These are phyloP conservation scores for Naganishia albida DNA, from an alignment of 1,284 basidiomycete species.

Conservation along the genomic window DNA sequence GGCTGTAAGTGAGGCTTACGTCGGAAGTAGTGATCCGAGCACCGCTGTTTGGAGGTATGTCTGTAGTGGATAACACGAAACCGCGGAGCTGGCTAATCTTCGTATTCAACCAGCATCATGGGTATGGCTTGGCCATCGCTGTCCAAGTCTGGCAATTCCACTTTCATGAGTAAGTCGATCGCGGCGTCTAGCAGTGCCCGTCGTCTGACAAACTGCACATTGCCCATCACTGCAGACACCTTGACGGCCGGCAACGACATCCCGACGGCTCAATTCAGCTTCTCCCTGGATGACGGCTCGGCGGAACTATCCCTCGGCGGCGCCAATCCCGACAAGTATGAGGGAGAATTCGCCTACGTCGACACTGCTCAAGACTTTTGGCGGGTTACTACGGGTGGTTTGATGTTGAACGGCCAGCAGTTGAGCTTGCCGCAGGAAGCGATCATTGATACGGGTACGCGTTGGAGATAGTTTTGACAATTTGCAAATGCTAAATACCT, in stretches of 20 bases:
- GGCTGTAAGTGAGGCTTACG: constrained; percentile 9
- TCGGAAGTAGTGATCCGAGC: background rate
- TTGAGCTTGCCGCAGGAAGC: constrained; percentile 1
- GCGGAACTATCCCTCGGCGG: constrained; percentile 22
- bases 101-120: constrained; percentile 19
- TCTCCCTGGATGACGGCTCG: constrained; percentile 18
- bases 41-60: constrained; percentile 21
- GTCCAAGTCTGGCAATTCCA: constrained; percentile 17
- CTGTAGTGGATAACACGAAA: background rate
- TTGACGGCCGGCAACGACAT: constrained; percentile 19
- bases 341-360: constrained; percentile 12
- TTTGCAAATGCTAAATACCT: background rate
- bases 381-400: constrained; percentile 16
- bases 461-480: too few relatives aligned
- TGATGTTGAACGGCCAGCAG: constrained; percentile 21
- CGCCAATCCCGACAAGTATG: constrained; percentile 19
- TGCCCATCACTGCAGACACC: background rate
- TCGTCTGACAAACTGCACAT: background rate
- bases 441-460: constrained; percentile 23
- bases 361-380: constrained; percentile 25
- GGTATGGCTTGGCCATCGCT: constrained; percentile 29
- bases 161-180: constrained; percentile 26
- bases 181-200: background rate
- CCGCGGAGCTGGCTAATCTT: background rate
- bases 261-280: constrained; percentile 21